Percentiles rank a stretch among this genome's conserved stretches.
These are phyloP conservation scores for Talaromyces sp. DNA, from an alignment of 2,329 filamentous ascomycete genomes.

Conservation along the genomic window DNA sequence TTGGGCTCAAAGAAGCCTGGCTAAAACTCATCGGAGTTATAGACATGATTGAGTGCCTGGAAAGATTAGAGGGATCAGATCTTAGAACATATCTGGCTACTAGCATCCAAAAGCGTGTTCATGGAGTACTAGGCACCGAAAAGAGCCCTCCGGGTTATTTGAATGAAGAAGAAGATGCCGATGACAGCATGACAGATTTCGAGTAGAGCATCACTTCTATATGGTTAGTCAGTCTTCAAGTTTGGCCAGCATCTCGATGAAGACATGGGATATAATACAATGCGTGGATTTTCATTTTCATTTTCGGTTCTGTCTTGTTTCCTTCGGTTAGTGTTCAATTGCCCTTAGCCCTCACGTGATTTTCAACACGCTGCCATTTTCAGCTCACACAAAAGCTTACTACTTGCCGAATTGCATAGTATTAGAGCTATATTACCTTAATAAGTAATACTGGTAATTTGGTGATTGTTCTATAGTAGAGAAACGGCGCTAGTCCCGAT, in stretches of 20 bases:
- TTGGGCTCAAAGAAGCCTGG: not conserved
- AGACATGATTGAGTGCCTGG: not conserved
- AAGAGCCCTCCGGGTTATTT: not conserved
- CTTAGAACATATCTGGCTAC: not conserved
- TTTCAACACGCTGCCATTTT: too few species aligned
- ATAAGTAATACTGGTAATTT: too few species aligned
- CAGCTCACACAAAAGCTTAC: too few species aligned
- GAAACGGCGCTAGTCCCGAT: not conserved
- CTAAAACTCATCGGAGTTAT: not conserved
- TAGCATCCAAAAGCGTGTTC: not conserved
- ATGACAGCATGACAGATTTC: not conserved
- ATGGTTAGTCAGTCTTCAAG: not conserved
- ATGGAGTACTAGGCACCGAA: not conserved
- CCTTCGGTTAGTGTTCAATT: not conserved
- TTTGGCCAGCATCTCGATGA: not conserved
- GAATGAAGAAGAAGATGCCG: not conserved
- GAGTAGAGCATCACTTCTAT: not conserved
- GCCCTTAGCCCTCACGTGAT: not conserved
- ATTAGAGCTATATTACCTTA: too few species aligned
- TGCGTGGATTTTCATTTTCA: not conserved
- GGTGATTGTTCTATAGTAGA: too few species aligned
- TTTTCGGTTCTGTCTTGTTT: too few species aligned
- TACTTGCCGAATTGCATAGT: too few species aligned
- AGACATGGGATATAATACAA: not conserved
- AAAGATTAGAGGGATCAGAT: not conserved